Percentiles rank a stretch among this genome's conserved stretches.
Evolutionary conservation across 495 filamentous ascomycete species (phyloP).

Genomic region (Baudoinia panamericana): DNA sequence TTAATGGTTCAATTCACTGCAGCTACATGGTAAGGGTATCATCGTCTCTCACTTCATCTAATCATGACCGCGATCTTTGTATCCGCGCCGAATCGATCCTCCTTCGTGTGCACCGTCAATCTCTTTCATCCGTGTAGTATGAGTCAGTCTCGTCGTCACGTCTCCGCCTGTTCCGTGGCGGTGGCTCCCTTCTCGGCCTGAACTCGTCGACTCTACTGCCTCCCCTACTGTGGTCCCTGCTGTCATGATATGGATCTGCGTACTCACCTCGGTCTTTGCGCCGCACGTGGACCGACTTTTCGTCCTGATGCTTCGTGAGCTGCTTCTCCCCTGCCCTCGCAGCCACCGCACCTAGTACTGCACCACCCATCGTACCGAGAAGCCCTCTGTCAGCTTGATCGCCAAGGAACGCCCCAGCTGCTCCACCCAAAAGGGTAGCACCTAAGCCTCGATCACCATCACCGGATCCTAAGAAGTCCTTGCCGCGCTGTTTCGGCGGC

Average conservation of each 20-base stretch:
- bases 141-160: neutral
- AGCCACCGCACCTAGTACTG: slow-evolving; percentile 7
- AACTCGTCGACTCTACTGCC: neutral
- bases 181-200: neutral
- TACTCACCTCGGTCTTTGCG: neutral
- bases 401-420: slow-evolving; percentile 11
- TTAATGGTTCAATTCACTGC: too few relatives aligned
- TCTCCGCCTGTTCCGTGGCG: neutral
- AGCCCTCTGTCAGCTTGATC: slow-evolving; percentile 9
- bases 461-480: slow-evolving; percentile 4
- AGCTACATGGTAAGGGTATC: too few relatives aligned
- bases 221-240: neutral
- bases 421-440: slow-evolving; percentile 11
- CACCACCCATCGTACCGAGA: slow-evolving; percentile 8
- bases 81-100: too few relatives aligned
- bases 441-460: slow-evolving; percentile 12
- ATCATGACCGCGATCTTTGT: too few relatives aligned
- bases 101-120: too few relatives aligned
- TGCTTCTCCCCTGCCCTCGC: slow-evolving; percentile 8
- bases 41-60: too few relatives aligned
- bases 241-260: neutral
- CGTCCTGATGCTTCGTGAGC: slow-evolving; percentile 4
- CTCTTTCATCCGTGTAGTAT: slow-evolving; percentile 4
- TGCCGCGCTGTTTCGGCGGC: neutral
- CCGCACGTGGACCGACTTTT: slow-evolving; percentile 1